phyloP scores from a whole-genome alignment of 768 basidiomycete species.

The Boletus rufocinnamomeus region DNA sequence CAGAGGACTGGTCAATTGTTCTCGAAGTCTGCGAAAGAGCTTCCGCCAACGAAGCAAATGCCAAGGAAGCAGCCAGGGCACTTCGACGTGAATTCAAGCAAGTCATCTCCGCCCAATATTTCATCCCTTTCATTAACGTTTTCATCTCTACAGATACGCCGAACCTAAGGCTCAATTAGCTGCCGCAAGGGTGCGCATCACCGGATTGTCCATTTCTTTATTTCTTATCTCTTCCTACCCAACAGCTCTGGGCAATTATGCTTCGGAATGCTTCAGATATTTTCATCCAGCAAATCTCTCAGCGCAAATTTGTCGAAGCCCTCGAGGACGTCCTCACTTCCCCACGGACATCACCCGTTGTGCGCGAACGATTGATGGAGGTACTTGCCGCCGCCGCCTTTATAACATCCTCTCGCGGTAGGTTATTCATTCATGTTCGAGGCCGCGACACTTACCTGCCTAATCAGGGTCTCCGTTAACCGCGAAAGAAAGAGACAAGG shows the following conservation, averaged over 20 bases:
- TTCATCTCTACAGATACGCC: constrained; percentile 53
- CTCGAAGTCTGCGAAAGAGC: constrained; percentile 86
- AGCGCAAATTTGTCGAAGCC: constrained; percentile 77
- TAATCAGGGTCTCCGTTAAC: constrained; percentile 21
- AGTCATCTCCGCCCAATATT: constrained; percentile 21
- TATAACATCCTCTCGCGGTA: constrained; percentile 34
- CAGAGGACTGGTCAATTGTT: constrained; percentile 81
- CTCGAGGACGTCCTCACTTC: constrained; percentile 72
- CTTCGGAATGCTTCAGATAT: constrained; percentile 74
- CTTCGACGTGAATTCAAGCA: constrained; percentile 86
- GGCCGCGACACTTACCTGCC: neutral
- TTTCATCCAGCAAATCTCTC: constrained; percentile 68
- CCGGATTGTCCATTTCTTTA: neutral
- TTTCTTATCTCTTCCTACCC: constrained; percentile 2
- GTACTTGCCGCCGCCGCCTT: constrained; percentile 83
- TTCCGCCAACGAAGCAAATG: constrained; percentile 65
- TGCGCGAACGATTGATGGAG: constrained; percentile 76
- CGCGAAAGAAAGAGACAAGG: constrained; percentile 40
- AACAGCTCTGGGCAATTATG: constrained; percentile 88
- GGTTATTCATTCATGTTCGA: neutral
- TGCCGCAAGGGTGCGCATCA: constrained; percentile 63
- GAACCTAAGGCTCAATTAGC: constrained; percentile 75
- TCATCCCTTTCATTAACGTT: constrained; percentile 7
- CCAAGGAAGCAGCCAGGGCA: constrained; percentile 83
- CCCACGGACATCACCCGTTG: constrained; percentile 71